Base-by-base conservation (phyloP, 1,139 yeast genomes). In the Suhomyces ambrosiae region DNA sequence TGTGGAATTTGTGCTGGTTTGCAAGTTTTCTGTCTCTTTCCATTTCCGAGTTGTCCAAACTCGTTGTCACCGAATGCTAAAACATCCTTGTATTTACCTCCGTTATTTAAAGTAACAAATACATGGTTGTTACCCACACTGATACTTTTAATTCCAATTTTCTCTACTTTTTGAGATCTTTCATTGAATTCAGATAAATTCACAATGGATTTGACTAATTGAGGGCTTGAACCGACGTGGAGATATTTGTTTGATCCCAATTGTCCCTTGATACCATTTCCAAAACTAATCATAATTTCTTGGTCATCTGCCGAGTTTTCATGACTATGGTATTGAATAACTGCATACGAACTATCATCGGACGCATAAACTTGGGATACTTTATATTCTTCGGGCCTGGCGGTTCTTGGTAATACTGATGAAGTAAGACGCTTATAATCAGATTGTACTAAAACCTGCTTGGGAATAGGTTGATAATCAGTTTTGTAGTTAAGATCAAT, bases 191-290 rank as follows among this genome's bases (percentile, higher is more conserved):
- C 81, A 14, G 52, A 51, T 44, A 75, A 60, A 11, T 71, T 66
- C 18, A 65, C 54, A 31, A 85, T 58, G 3, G 74, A 64, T 56
- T 79, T 79, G 41, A 90, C 60, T 28, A 74, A 72, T 14, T 75
- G 69, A 6, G 97, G 96, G 32, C 71, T 74, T 13, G 79, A 66
- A 52, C 82, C 85, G 11, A 87, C 82, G 56, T 89, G 96, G 33
- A 83, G 65, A 58, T 73, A 89, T 38, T 82, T 68, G 16, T 87
- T 89, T 33, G 79, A 76, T 12, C 97, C 98, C 40, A 89, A 68
- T 61, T 88, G 95, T n/a, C 97, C 98, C 50, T 76, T 75, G 35
- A 85, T 61, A 4, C 97, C 96, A 51, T 81, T 80, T 16, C 98
- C 98, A 64, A 89, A 82, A 5, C 88, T 72, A 48, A 82, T 66